Evolutionary conservation across 192 early-diverging fungal genomes (phyloP).

Genomic region (Piromyces sp.): DNA sequence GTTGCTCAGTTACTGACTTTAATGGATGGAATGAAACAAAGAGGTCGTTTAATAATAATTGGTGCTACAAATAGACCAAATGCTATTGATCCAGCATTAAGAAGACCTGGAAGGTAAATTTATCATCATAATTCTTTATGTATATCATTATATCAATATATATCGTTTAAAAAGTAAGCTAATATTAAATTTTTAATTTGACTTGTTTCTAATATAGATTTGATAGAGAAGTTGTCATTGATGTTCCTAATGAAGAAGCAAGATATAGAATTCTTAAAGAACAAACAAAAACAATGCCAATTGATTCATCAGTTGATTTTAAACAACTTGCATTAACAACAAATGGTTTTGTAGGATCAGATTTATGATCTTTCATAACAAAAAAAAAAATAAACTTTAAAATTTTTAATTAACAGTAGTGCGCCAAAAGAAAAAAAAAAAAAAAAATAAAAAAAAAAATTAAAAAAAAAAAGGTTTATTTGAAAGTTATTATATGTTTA

Average conservation of each 20-base stretch:
- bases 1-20: conserved; percentile 77
- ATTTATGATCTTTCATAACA: too few species aligned
- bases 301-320: conserved; percentile 29
- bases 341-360: conserved; percentile 88
- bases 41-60: conserved; percentile 47
- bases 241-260: conserved; percentile 45
- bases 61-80: conserved; percentile 84
- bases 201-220: conserved; percentile 25
- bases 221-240: conserved; percentile 67
- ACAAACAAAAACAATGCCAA: conserved; percentile 33
- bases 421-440: too few species aligned
- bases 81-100: conserved; percentile 60
- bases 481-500: too few species aligned
- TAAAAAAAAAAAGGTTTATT: too few species aligned
- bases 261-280: conserved; percentile 45
- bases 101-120: conserved; percentile 58
- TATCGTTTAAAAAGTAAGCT: too few species aligned
- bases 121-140: too few species aligned
- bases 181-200: background rate
- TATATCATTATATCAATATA: too few species aligned
- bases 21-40: conserved; percentile 64
- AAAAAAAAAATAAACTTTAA: too few species aligned
- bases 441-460: too few species aligned
- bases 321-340: conserved; percentile 35
- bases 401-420: too few species aligned